Conservation (phyloP, 352 stramenopile species). For the Pilasporangium apinafurcum region DNA sequence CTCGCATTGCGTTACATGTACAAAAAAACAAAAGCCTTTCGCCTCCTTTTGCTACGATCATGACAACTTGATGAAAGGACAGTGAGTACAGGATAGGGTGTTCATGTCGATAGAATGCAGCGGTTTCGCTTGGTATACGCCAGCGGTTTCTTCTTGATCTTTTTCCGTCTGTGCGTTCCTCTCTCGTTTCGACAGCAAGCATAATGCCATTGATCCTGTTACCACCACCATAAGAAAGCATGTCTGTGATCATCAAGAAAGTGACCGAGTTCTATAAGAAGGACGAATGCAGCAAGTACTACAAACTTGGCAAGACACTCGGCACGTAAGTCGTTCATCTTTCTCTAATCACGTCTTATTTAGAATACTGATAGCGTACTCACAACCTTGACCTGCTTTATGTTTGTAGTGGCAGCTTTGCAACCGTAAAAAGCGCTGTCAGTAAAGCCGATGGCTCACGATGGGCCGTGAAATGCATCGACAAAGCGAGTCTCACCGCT, state of each 20-base stretch:
- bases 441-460: slow-evolving; percentile 70
- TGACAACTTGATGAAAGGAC: too few relatives aligned
- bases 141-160: too few relatives aligned
- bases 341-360: background rate
- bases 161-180: too few relatives aligned
- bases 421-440: slow-evolving; percentile 79
- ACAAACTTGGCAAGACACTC: slow-evolving; percentile 86
- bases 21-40: too few relatives aligned
- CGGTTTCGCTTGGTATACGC: too few relatives aligned
- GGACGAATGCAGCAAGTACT: slow-evolving; percentile 84
- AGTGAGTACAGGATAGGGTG: too few relatives aligned
- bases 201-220: too few relatives aligned
- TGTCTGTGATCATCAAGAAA: slow-evolving; percentile 82
- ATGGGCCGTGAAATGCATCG: slow-evolving; percentile 84
- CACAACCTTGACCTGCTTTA: background rate
- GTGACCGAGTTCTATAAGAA: slow-evolving; percentile 87
- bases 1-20: too few relatives aligned
- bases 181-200: background rate
- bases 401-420: slow-evolving; percentile 62
- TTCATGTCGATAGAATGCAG: too few relatives aligned
- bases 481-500: slow-evolving; percentile 68
- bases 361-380: too few relatives aligned
- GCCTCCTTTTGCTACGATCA: too few relatives aligned
- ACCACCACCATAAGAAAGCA: slow-evolving; percentile 3
- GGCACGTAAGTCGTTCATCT: slow-evolving; percentile 57